Conservation (phyloP, 208 protist species). For the Acanthamoeba triangularis region DNA sequence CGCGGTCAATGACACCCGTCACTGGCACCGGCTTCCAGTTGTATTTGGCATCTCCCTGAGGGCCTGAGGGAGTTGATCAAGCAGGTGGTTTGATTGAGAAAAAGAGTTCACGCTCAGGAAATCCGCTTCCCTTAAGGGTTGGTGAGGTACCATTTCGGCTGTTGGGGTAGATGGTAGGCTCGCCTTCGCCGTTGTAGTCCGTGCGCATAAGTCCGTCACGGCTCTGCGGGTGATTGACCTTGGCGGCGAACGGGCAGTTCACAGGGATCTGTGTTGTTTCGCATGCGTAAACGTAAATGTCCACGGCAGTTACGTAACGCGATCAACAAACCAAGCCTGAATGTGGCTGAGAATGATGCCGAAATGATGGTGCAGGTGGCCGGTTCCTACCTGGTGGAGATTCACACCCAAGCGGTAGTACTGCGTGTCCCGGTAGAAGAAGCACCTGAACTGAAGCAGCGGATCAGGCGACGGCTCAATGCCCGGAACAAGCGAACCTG, state of each 20-base stretch:
- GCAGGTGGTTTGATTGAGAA: too few relatives aligned
- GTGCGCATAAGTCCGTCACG: conserved; percentile 31
- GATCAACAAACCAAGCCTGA: neutral
- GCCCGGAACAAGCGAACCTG: conserved; percentile 90
- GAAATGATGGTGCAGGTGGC: neutral
- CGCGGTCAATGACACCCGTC: neutral
- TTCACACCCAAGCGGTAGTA: conserved; percentile 92
- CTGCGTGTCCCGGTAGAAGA: conserved; percentile 93
- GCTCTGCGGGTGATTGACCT: conserved; percentile 48
- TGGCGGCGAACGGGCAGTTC: conserved; percentile 82
- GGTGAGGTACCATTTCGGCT: neutral
- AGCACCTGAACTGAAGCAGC: conserved; percentile 91
- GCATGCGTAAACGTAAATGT: too few relatives aligned
- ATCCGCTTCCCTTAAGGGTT: too few relatives aligned
- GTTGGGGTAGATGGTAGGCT: conserved; percentile 19
- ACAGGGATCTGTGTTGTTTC: conserved; percentile 87
- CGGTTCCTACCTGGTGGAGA: conserved; percentile 77
- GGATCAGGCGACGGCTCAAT: conserved; percentile 91
- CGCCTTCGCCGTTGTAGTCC: conserved; percentile 52
- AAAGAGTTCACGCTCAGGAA: too few relatives aligned
- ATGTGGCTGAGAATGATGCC: neutral
- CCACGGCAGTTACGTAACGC: neutral
- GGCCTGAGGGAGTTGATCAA: neutral
- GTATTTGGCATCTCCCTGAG: neutral
- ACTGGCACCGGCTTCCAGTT: neutral